Evolutionary conservation across 2,329 filamentous ascomycete genomes (phyloP), one percentile per base, ranked within the genome.

Genomic region (Diaporthe citri): DNA sequence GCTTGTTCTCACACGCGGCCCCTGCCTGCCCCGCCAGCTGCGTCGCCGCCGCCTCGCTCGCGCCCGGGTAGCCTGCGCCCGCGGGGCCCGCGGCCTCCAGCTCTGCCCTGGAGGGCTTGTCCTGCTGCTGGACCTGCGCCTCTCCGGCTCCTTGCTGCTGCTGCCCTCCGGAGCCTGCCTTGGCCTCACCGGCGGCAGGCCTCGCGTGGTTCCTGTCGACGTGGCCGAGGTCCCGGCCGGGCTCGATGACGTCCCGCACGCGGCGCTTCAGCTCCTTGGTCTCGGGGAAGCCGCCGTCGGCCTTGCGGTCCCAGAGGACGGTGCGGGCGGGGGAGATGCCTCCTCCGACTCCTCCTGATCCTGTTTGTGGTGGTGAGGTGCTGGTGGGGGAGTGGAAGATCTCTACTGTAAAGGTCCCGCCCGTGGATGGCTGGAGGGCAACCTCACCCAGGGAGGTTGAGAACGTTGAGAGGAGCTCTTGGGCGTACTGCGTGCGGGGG

Each of bases 401-500:
- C 75, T 92, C 89, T 17, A 98, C 92, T 31, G 90, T 88, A 81
- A 98, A 99, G 3, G 94, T 87, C 0, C 97, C 96, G 25, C 96
- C 95, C 0, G 95, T 97, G 20, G 92, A 88, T 0, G 97, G 97
- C 78, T 97, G 91, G 10, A 99, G 89, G 22, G 96, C 92, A 13
- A 98, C 93, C 83, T 98, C 96, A 76, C 95, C 96, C 2, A 98
- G 90, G 59, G 91, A 88, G 2, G 92, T 94, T 72, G 91, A 91
- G 86, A 99, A 99, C 0, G 96, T 99, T 1, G 95, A 97, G 51
- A 99, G 91, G 59, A 99, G 92, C 84, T 98, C 97, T 88, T 98
- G 97, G 66, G 93, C 96, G 83, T 94, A 98, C 94, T 98, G 79
- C 7, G 69, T 55, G n/a, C 39, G 3, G 9, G 13, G 25, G 39